Evolutionary conservation across 1,284 basidiomycete species (phyloP).

Genomic region (Leucoagaricus sp.): DNA sequence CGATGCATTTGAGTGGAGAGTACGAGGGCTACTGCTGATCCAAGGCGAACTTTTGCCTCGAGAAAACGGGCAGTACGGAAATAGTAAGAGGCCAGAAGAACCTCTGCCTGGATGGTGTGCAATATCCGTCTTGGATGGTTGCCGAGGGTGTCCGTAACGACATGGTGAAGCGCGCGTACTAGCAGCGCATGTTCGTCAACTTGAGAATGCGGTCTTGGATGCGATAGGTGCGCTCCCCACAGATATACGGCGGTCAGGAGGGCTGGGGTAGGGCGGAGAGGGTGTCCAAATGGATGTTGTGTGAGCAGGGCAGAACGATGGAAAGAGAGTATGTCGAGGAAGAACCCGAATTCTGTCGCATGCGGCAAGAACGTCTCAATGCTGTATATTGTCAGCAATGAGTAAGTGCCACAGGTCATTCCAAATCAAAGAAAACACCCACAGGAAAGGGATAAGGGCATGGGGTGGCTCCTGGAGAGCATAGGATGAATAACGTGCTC

Average conservation of each 20-base stretch:
- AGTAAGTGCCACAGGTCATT: constrained; percentile 6
- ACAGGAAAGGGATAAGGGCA: constrained; percentile 38
- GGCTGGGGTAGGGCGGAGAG: constrained; percentile 45
- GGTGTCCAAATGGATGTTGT: constrained; percentile 37
- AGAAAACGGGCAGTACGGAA: constrained; percentile 46
- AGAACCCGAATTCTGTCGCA: constrained; percentile 47
- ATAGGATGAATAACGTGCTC: constrained; percentile 2
- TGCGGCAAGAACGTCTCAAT: constrained; percentile 45
- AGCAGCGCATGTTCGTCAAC: constrained; percentile 39
- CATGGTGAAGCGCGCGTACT: constrained; percentile 43
- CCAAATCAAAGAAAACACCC: constrained; percentile 20
- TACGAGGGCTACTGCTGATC: constrained; percentile 41
- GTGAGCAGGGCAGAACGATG: constrained; percentile 37
- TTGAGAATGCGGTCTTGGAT: constrained; percentile 26
- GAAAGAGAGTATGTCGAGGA: constrained; percentile 46
- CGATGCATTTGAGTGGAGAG: constrained; percentile 43
- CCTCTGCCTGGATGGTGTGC: constrained; percentile 57
- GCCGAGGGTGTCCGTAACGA: constrained; percentile 37
- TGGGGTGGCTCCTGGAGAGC: constrained; percentile 37
- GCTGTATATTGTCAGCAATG: constrained; percentile 26
- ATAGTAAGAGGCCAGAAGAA: constrained; percentile 57
- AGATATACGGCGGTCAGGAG: constrained; percentile 51
- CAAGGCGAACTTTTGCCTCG: constrained; percentile 45
- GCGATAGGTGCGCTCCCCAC: constrained; percentile 47
- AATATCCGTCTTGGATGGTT: constrained; percentile 45